Conservation (phyloP, 257 asterid species). For the Fraxinus cuspidata region DNA sequence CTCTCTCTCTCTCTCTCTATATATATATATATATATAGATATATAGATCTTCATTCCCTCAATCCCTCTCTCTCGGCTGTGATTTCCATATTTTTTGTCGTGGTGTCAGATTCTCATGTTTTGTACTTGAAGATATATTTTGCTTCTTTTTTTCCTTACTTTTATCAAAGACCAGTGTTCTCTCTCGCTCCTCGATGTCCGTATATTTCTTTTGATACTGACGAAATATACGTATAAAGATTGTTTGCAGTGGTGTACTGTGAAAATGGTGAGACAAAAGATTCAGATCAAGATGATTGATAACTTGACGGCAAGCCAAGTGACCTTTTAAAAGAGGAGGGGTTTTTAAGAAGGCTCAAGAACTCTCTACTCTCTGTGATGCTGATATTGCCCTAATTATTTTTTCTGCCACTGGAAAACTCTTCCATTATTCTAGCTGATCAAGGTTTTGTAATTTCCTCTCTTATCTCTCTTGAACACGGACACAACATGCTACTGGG, state of each 20-base stretch:
- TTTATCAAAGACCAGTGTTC: not conserved
- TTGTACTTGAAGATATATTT: constrained; percentile 12
- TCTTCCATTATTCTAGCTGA: constrained; percentile 41
- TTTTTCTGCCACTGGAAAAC: constrained; percentile 54
- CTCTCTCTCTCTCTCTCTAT: not conserved
- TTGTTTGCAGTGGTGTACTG: not conserved
- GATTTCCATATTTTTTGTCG: constrained; percentile 1
- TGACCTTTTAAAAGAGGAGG: too few species aligned
- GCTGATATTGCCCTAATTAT: not conserved
- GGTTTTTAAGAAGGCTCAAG: not conserved
- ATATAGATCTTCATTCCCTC: too few species aligned
- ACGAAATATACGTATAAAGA: not conserved
- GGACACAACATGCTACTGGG: too few species aligned
- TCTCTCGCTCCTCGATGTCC: not conserved
- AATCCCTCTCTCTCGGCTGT: not conserved
- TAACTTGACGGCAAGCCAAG: too few species aligned
- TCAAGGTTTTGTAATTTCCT: constrained; percentile 31
- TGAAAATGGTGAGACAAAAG: constrained; percentile 31
- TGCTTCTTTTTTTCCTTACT: not conserved
- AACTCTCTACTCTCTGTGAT: too few species aligned
- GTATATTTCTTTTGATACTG: not conserved
- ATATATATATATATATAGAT: not conserved
- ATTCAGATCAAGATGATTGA: too few species aligned
- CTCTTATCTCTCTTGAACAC: not conserved
- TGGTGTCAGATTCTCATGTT: constrained; percentile 12